phyloP scores from a whole-genome alignment of 352 stramenopile genomes.

The Phytopythium vexans region DNA sequence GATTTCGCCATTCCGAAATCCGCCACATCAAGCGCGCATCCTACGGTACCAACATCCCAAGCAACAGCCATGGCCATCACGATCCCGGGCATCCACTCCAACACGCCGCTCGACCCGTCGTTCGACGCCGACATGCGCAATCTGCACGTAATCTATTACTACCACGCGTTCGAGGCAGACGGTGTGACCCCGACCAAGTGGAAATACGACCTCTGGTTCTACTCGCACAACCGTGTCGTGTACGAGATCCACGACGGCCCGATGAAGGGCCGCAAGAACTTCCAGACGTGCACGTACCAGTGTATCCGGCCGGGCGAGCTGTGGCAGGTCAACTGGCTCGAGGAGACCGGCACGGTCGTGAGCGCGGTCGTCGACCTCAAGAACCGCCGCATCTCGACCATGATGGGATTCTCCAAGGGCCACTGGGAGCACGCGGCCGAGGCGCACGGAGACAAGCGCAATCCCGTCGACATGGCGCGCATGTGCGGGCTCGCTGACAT shows the following conservation, averaged over 20 bases:
- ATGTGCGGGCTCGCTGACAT: constrained; percentile 18
- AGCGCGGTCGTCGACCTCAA: constrained; percentile 17
- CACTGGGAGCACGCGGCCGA: constrained; percentile 21
- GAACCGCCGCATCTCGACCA: constrained; percentile 24
- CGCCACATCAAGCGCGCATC: too few relatives aligned
- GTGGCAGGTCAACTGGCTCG: constrained; percentile 26
- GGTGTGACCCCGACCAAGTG: constrained; percentile 20
- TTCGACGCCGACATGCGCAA: constrained; percentile 23
- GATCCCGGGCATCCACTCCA: constrained; percentile 23
- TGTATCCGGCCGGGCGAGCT: constrained; percentile 22
- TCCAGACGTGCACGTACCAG: constrained; percentile 22
- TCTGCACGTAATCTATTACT: constrained; percentile 22
- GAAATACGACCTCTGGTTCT: constrained; percentile 29
- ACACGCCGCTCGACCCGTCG: constrained; percentile 22
- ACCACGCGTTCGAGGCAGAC: constrained; percentile 13
- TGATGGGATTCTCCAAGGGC: constrained; percentile 21
- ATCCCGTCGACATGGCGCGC: constrained; percentile 18
- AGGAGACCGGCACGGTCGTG: constrained; percentile 23
- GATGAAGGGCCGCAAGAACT: constrained; percentile 22
- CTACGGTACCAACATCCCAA: too few relatives aligned
- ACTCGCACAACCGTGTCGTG: constrained; percentile 22
- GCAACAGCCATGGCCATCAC: background rate
- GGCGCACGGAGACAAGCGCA: constrained; percentile 25
- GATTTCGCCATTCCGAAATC: too few relatives aligned
- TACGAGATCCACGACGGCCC: constrained; percentile 28